Conservation (phyloP, 2,329 filamentous ascomycete genomes). For the Curvularia eragrostidis region DNA sequence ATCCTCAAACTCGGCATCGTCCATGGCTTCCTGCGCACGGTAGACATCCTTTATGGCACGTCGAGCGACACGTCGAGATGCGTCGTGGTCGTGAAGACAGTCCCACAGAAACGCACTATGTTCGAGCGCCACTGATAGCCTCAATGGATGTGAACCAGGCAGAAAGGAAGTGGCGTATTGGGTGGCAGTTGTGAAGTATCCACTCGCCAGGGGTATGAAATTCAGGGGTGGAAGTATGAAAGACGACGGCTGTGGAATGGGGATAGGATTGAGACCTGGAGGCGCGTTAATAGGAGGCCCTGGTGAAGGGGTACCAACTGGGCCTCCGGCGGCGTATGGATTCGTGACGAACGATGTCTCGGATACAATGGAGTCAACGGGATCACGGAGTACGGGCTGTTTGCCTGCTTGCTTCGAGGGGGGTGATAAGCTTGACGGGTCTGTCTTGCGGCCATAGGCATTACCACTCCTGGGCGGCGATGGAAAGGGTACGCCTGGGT, state of each 20-base stretch:
- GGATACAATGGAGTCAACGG: slow-evolving; percentile 57
- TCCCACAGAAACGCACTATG: slow-evolving; percentile 94
- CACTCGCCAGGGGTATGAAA: slow-evolving; percentile 81
- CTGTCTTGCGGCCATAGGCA: slow-evolving; percentile 34
- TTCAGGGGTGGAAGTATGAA: slow-evolving; percentile 82
- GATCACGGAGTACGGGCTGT: slow-evolving; percentile 54
- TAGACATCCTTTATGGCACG: slow-evolving; percentile 90
- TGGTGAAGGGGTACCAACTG: slow-evolving; percentile 52
- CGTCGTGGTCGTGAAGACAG: slow-evolving; percentile 81
- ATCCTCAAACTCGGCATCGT: slow-evolving; percentile 93
- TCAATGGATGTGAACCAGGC: slow-evolving; percentile 86
- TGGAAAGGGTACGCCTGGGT: slow-evolving; percentile 34
- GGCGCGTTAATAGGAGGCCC: slow-evolving; percentile 52
- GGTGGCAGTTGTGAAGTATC: slow-evolving; percentile 80
- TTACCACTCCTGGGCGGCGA: slow-evolving; percentile 34
- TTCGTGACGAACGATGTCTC: slow-evolving; percentile 61
- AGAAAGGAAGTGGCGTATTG: slow-evolving; percentile 76
- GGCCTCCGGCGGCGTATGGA: slow-evolving; percentile 52
- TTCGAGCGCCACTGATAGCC: slow-evolving; percentile 88
- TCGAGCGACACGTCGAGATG: slow-evolving; percentile 77
- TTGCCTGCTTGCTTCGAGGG: slow-evolving; percentile 44
- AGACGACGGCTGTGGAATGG: slow-evolving; percentile 60
- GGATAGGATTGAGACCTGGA: slow-evolving; percentile 54
- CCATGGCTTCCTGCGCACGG: slow-evolving; percentile 87
- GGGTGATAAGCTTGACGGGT: slow-evolving; percentile 37